Base-by-base conservation (phyloP, 2,329 filamentous ascomycete species). In the Exserohilum rostratum region DNA sequence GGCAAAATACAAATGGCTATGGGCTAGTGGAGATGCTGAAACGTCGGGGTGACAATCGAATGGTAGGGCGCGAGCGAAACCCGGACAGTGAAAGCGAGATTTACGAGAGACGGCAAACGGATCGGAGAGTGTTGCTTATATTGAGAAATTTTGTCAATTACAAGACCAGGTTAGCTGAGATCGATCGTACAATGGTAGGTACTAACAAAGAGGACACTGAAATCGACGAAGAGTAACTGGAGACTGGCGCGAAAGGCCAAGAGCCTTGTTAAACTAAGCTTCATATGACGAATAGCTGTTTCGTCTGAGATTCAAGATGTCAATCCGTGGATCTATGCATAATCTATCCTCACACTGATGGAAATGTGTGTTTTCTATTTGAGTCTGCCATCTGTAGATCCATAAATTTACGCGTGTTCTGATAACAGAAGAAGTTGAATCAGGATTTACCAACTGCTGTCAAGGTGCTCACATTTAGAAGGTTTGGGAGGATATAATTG, bases 1-100 rank as follows among this genome's bases (percentile, higher is more conserved):
- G 49, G 49, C 34, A 61, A 38, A 15, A 22, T 10, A 0, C 35
- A 5, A 61, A 61, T 22, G 25, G 15, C 12, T 58, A 61, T 30
- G 55, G 58, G 0, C 42, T 61, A 3, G 47, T 58, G 2, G 49
- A 61, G 13, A 29, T 50, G 29, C 18, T 22, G 30, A 6, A 25
- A 34, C 17, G 11, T 45, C 17, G 12, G 5, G 11, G 13, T 6
- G 18, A 34, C 18, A 25, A 45, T 3, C 17, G n/a, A 25, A 2
- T 7, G n/a, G n/a, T n/a, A n/a, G n/a, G n/a, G n/a, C n/a, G n/a
- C n/a, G n/a, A n/a, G n/a, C n/a, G n/a, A n/a, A n/a, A n/a, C 10
- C 9, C 18, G 9, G 9, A 20, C 10, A 33, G 2, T 17, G 42
- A 45, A 3, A 34, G 17, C 6, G 25, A 5, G 7, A 25, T 34